A percentile compares a stretch with the other conserved stretches of the same genome.
phyloP scores from a whole-genome alignment of 768 basidiomycete genomes.

The Termitomyces sp. region DNA sequence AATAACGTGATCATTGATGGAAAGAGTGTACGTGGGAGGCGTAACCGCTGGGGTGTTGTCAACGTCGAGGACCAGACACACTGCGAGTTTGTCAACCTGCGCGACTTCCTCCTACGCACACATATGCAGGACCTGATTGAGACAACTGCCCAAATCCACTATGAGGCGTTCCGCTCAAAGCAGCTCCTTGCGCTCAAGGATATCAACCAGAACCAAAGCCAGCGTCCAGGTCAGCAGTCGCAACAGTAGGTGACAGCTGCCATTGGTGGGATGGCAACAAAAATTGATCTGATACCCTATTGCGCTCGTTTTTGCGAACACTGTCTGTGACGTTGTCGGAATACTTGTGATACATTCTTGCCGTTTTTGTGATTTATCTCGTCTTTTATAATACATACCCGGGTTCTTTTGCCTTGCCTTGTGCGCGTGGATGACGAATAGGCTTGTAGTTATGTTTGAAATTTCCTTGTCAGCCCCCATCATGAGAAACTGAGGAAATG shows the following conservation, averaged over 20 bases:
- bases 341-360: slow-evolving; percentile 16
- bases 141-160: slow-evolving; percentile 98
- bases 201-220: slow-evolving; percentile 30
- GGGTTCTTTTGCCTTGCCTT: slow-evolving; percentile 4
- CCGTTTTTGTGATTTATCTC: slow-evolving; percentile 13
- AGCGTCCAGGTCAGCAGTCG: slow-evolving; percentile 43
- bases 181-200: slow-evolving; percentile 97
- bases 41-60: slow-evolving; percentile 98
- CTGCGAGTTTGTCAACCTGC: slow-evolving; percentile 96
- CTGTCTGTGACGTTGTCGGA: slow-evolving; percentile 16
- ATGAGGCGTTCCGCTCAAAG: slow-evolving; percentile 99
- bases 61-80: slow-evolving; percentile 96
- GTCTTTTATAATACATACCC: slow-evolving; percentile 19
- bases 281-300: slow-evolving; percentile 15
- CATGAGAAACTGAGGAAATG: neutral
- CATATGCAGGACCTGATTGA: slow-evolving; percentile 98
- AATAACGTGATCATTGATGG: slow-evolving; percentile 93
- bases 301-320: slow-evolving; percentile 10
- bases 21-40: slow-evolving; percentile 90
- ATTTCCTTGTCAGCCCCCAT: neutral
- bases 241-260: neutral
- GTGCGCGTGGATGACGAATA: neutral
- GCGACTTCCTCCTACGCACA: slow-evolving; percentile 93
- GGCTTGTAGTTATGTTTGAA: neutral
- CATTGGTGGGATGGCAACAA: slow-evolving; percentile 7